Evolutionary conservation across 768 basidiomycete species (phyloP).

Genomic region (Termitomyces sp.): DNA sequence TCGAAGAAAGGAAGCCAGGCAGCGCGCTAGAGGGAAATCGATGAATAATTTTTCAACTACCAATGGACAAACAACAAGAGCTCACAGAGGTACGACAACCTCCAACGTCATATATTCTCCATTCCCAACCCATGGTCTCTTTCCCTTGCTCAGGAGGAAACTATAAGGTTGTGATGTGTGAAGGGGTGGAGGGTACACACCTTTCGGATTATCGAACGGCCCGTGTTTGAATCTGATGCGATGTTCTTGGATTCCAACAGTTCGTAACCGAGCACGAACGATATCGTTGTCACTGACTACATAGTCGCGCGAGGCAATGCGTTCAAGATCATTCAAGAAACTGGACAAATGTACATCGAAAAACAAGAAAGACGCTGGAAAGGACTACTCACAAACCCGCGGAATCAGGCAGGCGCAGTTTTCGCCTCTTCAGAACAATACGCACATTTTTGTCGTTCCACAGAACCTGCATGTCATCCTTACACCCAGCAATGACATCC

Average conservation of each 20-base stretch:
- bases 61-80: conserved; percentile 14
- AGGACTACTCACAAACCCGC: conserved; percentile 53
- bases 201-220: conserved; percentile 29
- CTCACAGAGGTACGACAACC: conserved; percentile 64
- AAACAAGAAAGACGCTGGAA: not conserved
- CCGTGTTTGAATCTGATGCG: conserved; percentile 40
- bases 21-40: conserved; percentile 41
- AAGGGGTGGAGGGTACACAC: conserved; percentile 13
- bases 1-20: conserved; percentile 83
- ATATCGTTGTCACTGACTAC: conserved; percentile 68
- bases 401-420: conserved; percentile 51
- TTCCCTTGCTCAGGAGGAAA: conserved; percentile 19
- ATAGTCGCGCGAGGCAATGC: conserved; percentile 57
- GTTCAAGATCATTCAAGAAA: conserved; percentile 63
- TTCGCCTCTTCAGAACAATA: conserved; percentile 38
- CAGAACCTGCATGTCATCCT: conserved; percentile 55
- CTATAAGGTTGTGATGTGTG: not conserved
- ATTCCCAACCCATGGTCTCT: conserved; percentile 39
- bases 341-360: conserved; percentile 23
- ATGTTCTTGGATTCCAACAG: conserved; percentile 68
- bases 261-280: conserved; percentile 63
- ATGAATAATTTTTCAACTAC: conserved; percentile 4
- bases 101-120: conserved; percentile 75
- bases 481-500: conserved; percentile 50
- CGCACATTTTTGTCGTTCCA: conserved; percentile 57